These are phyloP conservation scores for Pseudogymnoascus sp. DNA, from an alignment of 2,329 filamentous ascomycete species.

Conservation along the genomic window DNA sequence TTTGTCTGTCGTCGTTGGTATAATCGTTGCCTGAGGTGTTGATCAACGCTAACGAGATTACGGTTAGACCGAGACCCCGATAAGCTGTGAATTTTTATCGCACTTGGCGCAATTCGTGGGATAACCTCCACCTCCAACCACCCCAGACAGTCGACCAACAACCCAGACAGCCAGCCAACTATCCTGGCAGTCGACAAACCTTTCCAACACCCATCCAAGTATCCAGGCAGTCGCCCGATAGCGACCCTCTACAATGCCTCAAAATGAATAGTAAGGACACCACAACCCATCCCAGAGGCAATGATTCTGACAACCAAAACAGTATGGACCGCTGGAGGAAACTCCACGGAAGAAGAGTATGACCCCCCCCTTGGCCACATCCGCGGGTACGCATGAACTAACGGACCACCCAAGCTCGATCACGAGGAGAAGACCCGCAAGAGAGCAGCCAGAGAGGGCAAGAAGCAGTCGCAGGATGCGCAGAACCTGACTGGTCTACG, in stretches of 20 bases:
- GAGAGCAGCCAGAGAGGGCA: slow-evolving; percentile 73
- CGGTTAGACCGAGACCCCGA: neutral
- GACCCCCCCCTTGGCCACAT: neutral
- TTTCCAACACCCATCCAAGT: neutral
- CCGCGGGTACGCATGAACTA: neutral
- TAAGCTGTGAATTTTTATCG: slow-evolving; percentile 8
- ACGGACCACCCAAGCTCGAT: slow-evolving; percentile 44
- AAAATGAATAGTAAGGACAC: slow-evolving; percentile 8
- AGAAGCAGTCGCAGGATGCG: slow-evolving; percentile 77
- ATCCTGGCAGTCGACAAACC: neutral
- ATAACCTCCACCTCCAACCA: slow-evolving; percentile 5
- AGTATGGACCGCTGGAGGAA: slow-evolving; percentile 9
- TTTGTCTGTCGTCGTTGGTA: neutral
- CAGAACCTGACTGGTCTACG: slow-evolving; percentile 84
- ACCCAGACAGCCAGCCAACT: slow-evolving; percentile 1
- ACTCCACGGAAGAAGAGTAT: slow-evolving; percentile 9
- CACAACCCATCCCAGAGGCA: neutral
- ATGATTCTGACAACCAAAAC: slow-evolving; percentile 3
- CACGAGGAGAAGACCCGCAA: slow-evolving; percentile 85
- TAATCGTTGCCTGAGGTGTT: neutral
- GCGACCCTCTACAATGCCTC: slow-evolving; percentile 2
- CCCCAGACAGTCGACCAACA: neutral
- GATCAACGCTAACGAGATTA: neutral
- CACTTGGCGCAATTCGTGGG: slow-evolving; percentile 8
- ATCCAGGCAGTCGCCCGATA: neutral